These are phyloP conservation scores for Solanum peruvianum DNA, from an alignment of 257 asterid species.

Conservation along the genomic window DNA sequence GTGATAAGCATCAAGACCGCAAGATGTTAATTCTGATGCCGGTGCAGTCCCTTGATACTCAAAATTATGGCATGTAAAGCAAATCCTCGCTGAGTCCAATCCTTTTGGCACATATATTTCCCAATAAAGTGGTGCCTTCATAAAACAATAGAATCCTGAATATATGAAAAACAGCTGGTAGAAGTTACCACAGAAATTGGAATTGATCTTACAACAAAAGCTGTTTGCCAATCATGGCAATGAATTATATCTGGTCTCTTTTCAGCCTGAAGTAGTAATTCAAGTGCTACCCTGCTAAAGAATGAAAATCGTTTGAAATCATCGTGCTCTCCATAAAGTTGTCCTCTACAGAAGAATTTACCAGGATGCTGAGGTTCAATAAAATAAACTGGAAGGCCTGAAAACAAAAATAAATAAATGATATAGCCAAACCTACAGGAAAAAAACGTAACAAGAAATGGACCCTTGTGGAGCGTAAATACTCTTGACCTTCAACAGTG, in stretches of 20 bases:
- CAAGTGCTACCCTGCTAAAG: slow-evolving; percentile 99
- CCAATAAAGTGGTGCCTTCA: slow-evolving; percentile 98
- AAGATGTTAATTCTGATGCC: slow-evolving; percentile 75
- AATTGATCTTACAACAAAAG: slow-evolving; percentile 62
- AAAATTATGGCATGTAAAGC: slow-evolving; percentile 99
- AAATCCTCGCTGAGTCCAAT: slow-evolving; percentile 80
- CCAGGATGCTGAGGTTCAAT: slow-evolving; percentile 92
- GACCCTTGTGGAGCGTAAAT: not conserved
- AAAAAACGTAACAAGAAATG: slow-evolving; percentile 1
- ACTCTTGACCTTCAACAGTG: slow-evolving; percentile 71
- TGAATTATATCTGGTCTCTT: slow-evolving; percentile 89
- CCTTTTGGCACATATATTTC: slow-evolving; percentile 83
- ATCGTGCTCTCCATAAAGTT: slow-evolving; percentile 78
- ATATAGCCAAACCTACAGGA: not conserved
- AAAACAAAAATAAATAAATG: slow-evolving; percentile 4
- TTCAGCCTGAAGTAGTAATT: slow-evolving; percentile 77
- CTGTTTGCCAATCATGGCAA: slow-evolving; percentile 99
- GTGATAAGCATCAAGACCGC: slow-evolving; percentile 88
- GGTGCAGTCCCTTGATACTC: slow-evolving; percentile 95
- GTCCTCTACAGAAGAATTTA: slow-evolving; percentile 92
- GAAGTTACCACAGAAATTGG: not conserved
- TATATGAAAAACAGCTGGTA: not conserved
- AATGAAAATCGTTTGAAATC: slow-evolving; percentile 96
- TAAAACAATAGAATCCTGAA: not conserved
- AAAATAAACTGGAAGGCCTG: slow-evolving; percentile 95